Evolutionary conservation across 169 alveolate species (phyloP).

Genomic region (Plasmodium knowlesi): DNA sequence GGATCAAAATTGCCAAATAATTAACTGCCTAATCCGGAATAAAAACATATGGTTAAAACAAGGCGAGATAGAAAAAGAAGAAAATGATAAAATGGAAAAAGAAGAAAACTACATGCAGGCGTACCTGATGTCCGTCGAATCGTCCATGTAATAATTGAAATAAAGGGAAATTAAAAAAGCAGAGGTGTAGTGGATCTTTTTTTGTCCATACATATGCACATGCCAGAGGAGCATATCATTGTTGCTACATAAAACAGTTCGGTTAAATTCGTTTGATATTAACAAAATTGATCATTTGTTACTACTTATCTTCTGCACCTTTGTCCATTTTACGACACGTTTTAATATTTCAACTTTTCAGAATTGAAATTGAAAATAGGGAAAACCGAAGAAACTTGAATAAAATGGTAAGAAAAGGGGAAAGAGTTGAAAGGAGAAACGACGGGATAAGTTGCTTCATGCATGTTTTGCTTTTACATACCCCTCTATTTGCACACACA

Average conservation of each 20-base stretch:
- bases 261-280: background rate
- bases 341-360: background rate
- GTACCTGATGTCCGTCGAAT: slow-evolving; percentile 58
- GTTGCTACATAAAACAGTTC: background rate
- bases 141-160: slow-evolving; percentile 65
- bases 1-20: slow-evolving; percentile 57
- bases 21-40: slow-evolving; percentile 32
- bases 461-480: background rate
- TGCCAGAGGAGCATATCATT: background rate
- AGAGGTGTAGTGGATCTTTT: background rate
- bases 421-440: background rate
- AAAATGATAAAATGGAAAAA: slow-evolving; percentile 65
- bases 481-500: background rate
- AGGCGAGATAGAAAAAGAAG: slow-evolving; percentile 48
- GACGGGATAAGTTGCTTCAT: background rate
- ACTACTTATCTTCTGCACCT: background rate
- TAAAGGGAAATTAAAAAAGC: background rate
- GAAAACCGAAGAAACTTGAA: slow-evolving; percentile 53
- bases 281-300: background rate
- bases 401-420: slow-evolving; percentile 41
- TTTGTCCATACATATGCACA: background rate
- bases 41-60: slow-evolving; percentile 36
- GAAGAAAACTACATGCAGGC: slow-evolving; percentile 73
- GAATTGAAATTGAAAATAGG: slow-evolving; percentile 72
- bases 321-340: slow-evolving; percentile 3